A percentile compares a stretch with the other conserved stretches of the same genome.
Conservation (phyloP, 148 eudicot genomes). For the Drosera capensis region DNA sequence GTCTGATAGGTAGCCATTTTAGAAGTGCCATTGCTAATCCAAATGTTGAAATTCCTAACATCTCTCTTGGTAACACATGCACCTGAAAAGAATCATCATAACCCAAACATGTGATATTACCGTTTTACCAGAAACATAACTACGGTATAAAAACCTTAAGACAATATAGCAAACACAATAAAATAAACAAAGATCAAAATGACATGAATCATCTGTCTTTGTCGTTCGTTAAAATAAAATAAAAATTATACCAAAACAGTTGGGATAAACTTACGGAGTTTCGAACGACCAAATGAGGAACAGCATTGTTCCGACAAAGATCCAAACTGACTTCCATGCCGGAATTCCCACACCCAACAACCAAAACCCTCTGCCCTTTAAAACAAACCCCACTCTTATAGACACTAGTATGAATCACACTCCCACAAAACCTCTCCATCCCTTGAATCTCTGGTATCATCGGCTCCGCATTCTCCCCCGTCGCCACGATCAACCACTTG, state of each 20-base stretch:
- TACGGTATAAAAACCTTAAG: too few relatives aligned
- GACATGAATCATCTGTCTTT: too few relatives aligned
- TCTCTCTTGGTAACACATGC: constrained; percentile 69
- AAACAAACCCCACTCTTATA: constrained; percentile 54
- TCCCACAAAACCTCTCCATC: constrained; percentile 44
- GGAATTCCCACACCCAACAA: constrained; percentile 92
- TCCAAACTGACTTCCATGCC: constrained; percentile 92
- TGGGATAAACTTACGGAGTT: constrained; percentile 77
- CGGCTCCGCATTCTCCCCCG: constrained; percentile 92
- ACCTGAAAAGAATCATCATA: constrained; percentile 23
- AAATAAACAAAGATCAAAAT: too few relatives aligned
- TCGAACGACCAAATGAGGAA: constrained; percentile 68
- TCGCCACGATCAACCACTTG: constrained; percentile 74
- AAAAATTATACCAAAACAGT: too few relatives aligned
- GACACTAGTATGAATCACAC: constrained; percentile 52
- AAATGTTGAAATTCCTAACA: constrained; percentile 55
- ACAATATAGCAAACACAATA: too few relatives aligned
- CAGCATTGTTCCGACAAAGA: constrained; percentile 57
- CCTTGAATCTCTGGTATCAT: constrained; percentile 62
- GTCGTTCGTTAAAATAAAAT: too few relatives aligned
- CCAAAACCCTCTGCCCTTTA: constrained; percentile 43
- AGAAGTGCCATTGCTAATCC: constrained; percentile 35
- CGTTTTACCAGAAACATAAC: too few relatives aligned
- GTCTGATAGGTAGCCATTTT: constrained; percentile 72
- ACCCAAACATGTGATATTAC: background rate